phyloP scores from a whole-genome alignment of 2,329 filamentous ascomycete genomes.

The Juglanconis oblonga region DNA sequence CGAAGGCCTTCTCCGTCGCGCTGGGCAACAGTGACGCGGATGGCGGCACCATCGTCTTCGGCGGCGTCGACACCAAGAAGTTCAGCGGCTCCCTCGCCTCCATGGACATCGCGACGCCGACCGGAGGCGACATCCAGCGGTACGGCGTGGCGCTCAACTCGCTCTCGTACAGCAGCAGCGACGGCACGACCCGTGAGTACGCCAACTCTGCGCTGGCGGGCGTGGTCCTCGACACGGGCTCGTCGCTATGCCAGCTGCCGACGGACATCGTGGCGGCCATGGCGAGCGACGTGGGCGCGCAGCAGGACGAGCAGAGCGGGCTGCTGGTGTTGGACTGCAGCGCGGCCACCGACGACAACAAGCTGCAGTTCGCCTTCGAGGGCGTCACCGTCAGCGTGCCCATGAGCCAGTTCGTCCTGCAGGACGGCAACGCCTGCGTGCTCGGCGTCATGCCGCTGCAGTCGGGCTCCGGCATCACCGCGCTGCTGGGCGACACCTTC shows the following conservation, averaged over 20 bases:
- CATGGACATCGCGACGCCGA: constrained; percentile 27
- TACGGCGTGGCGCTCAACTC: constrained; percentile 43
- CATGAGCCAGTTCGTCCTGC: constrained; percentile 35
- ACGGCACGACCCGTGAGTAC: constrained; percentile 21
- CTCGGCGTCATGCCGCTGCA: constrained; percentile 23
- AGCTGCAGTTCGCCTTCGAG: constrained; percentile 38
- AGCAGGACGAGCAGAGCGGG: constrained; percentile 36
- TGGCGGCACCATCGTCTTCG: constrained; percentile 37
- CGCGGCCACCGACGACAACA: constrained; percentile 27
- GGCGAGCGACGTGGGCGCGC: constrained; percentile 42
- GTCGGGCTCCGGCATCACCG: constrained; percentile 18
- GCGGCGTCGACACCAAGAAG: constrained; percentile 45
- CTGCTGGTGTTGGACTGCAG: constrained; percentile 41
- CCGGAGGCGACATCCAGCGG: constrained; percentile 27
- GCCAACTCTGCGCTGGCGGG: constrained; percentile 32
- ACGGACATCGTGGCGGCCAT: constrained; percentile 47
- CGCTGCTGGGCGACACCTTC: constrained; percentile 31
- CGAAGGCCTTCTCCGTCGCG: constrained; percentile 31
- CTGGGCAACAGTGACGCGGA: constrained; percentile 27
- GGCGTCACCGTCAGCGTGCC: constrained; percentile 35
- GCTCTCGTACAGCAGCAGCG: constrained; percentile 32
- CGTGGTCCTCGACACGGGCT: constrained; percentile 64
- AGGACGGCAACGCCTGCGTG: constrained; percentile 17
- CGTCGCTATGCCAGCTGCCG: constrained; percentile 65
- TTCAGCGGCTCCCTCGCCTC: constrained; percentile 35